phyloP scores from a whole-genome alignment of 441 rosid species.

The Populus hybrid region DNA sequence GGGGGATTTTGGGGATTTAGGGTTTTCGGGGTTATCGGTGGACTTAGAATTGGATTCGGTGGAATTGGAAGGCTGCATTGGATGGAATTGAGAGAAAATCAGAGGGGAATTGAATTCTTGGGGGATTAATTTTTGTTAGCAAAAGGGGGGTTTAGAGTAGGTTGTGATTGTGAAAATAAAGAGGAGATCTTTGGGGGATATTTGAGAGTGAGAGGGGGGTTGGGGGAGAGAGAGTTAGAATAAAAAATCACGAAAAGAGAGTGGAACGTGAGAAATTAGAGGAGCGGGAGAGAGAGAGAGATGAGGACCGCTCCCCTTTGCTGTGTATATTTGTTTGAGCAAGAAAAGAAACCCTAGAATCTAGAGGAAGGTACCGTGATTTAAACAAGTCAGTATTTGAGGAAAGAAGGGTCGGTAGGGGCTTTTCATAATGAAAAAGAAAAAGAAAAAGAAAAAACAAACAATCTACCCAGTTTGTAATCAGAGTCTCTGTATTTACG shows the following conservation, averaged over 20 bases:
- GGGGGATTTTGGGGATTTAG: slow-evolving; percentile 23
- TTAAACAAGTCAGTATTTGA: neutral
- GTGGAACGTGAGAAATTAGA: too few species aligned
- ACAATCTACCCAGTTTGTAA: neutral
- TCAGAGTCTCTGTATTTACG: neutral
- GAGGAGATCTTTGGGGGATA: slow-evolving; percentile 12
- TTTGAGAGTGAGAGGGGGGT: neutral
- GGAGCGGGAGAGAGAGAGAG: neutral
- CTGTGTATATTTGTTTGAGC: slow-evolving; percentile 10
- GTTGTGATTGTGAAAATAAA: slow-evolving; percentile 4
- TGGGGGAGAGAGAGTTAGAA: slow-evolving; percentile 4
- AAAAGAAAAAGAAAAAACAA: neutral
- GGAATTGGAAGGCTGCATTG: slow-evolving; percentile 41
- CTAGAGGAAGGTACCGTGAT: slow-evolving; percentile 10
- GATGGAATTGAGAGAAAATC: neutral
- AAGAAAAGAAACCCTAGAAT: slow-evolving; percentile 56
- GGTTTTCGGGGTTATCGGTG: slow-evolving; percentile 21
- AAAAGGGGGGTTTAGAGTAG: slow-evolving; percentile 2
- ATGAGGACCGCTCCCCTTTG: slow-evolving; percentile 34
- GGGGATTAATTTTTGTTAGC: neutral
- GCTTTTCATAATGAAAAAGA: neutral
- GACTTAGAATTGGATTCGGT: slow-evolving; percentile 22
- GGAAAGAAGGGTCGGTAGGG: neutral
- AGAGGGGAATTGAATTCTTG: neutral
- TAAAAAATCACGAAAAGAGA: neutral